Percentiles rank a stretch among this genome's conserved stretches.
Conservation (phyloP, 176 grass and related monocot species). For the Secale cereale region DNA sequence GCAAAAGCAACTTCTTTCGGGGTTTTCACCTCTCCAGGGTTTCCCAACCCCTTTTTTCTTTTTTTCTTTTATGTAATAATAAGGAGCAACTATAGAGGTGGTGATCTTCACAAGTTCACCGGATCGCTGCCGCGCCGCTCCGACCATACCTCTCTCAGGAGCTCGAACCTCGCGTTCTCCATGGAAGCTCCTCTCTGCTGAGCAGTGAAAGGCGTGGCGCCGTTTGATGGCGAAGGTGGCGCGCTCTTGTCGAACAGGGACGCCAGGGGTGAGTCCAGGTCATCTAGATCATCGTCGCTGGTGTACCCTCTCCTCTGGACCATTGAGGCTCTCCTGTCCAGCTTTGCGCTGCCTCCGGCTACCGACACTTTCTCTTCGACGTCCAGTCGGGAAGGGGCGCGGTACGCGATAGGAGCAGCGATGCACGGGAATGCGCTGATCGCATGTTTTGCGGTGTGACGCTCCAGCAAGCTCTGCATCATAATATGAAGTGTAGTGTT, state of each 20-base stretch:
- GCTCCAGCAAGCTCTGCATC: constrained; percentile 67
- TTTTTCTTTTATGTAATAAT: constrained; percentile 23
- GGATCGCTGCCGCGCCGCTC: constrained; percentile 19
- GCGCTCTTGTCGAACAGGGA: constrained; percentile 49
- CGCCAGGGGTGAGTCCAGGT: constrained; percentile 57
- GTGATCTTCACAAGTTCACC: constrained; percentile 18
- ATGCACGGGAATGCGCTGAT: constrained; percentile 48
- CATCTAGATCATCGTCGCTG: constrained; percentile 74
- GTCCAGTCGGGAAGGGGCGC: constrained; percentile 25
- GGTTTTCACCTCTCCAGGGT: constrained; percentile 23
- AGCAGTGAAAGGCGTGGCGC: neutral
- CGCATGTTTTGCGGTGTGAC: constrained; percentile 12
- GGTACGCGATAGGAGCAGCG: constrained; percentile 50
- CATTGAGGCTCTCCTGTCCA: constrained; percentile 59
- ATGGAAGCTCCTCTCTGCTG: constrained; percentile 31
- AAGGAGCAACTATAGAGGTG: constrained; percentile 10
- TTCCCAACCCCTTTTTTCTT: constrained; percentile 17
- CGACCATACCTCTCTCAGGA: constrained; percentile 82
- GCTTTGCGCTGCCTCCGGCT: constrained; percentile 16
- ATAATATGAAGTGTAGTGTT: neutral
- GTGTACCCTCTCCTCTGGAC: constrained; percentile 73
- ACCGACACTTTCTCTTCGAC: constrained; percentile 55
- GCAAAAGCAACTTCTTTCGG: constrained; percentile 5
- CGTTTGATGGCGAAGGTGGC: constrained; percentile 33
- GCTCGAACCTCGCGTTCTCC: constrained; percentile 53